Conservation (phyloP, 192 early-diverging fungal species). For the Rhizophagus sp. region DNA sequence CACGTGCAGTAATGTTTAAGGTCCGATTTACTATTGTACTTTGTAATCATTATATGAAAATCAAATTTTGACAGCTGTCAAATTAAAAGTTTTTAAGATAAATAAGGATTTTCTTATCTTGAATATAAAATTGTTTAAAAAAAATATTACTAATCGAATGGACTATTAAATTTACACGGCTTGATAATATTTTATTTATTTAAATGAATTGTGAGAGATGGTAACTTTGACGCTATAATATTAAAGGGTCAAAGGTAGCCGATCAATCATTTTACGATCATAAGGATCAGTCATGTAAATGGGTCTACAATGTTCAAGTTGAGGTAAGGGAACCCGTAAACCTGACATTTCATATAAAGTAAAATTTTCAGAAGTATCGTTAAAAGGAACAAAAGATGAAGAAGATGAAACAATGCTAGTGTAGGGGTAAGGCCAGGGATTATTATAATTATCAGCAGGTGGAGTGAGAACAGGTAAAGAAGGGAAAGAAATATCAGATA, state of each 20-base stretch:
- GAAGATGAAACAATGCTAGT: not conserved
- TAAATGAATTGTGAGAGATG: no score
- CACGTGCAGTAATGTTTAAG: no score
- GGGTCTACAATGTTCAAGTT: not conserved
- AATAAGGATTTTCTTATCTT: no score
- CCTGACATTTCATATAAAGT: not conserved
- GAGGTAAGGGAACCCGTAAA: not conserved
- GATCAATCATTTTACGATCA: not conserved
- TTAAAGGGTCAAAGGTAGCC: not conserved
- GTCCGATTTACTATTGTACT: no score
- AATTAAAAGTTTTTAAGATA: no score
- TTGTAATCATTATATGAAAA: no score
- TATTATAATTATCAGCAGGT: not conserved
- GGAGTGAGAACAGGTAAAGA: not conserved
- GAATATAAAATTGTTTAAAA: no score
- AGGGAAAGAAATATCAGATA: not conserved
- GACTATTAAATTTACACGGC: no score
- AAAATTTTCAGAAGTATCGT: not conserved
- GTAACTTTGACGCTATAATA: not conserved
- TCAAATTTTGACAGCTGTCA: no score
- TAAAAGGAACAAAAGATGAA: not conserved
- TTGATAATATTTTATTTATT: no score
- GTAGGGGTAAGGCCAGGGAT: not conserved
- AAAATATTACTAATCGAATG: no score
- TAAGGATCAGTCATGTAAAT: not conserved